Evolutionary conservation across 2,329 filamentous ascomycete species (phyloP).

Genomic region (Exophiala aquamarina): DNA sequence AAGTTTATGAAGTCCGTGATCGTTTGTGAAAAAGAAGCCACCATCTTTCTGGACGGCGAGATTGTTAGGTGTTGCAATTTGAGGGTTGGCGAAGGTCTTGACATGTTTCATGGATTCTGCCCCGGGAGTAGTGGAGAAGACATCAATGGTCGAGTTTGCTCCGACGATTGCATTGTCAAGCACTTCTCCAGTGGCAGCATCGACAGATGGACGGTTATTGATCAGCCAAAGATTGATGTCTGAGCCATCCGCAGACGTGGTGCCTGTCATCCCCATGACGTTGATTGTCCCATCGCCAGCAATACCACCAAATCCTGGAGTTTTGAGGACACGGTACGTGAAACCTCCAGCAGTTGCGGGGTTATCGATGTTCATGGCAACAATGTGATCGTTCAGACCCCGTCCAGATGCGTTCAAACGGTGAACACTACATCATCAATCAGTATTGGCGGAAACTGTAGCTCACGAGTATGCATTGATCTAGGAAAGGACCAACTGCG

Average conservation of each 20-base stretch:
- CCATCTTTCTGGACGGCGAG: constrained; percentile 35
- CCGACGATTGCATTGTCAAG: constrained; percentile 34
- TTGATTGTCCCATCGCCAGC: constrained; percentile 37
- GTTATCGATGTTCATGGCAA: constrained; percentile 32
- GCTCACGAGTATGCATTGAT: no score
- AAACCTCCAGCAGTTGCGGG: constrained; percentile 15
- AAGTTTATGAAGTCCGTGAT: constrained; percentile 34
- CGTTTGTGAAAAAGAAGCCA: constrained; percentile 39
- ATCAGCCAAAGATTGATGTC: constrained; percentile 30
- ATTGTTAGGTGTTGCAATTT: constrained; percentile 38
- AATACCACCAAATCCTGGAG: constrained; percentile 21
- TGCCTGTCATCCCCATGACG: constrained; percentile 29
- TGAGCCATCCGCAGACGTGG: constrained; percentile 22
- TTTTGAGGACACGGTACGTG: constrained; percentile 25
- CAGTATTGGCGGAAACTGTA: no score
- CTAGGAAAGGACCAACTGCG: no score
- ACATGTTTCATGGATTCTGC: constrained; percentile 33
- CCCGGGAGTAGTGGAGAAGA: constrained; percentile 32
- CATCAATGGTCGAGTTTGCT: constrained; percentile 39
- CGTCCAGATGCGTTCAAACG: constrained; percentile 27
- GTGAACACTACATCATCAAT: constrained; percentile 14
- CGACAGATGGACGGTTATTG: constrained; percentile 36
- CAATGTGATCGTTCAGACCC: constrained; percentile 28
- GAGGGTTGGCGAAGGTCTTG: constrained; percentile 32
- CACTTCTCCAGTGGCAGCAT: constrained; percentile 31